A percentile compares a stretch with the other conserved stretches of the same genome.
These are phyloP conservation scores for Candida pseudoviswanathii DNA, from an alignment of 1,139 yeast species.

Conservation along the genomic window DNA sequence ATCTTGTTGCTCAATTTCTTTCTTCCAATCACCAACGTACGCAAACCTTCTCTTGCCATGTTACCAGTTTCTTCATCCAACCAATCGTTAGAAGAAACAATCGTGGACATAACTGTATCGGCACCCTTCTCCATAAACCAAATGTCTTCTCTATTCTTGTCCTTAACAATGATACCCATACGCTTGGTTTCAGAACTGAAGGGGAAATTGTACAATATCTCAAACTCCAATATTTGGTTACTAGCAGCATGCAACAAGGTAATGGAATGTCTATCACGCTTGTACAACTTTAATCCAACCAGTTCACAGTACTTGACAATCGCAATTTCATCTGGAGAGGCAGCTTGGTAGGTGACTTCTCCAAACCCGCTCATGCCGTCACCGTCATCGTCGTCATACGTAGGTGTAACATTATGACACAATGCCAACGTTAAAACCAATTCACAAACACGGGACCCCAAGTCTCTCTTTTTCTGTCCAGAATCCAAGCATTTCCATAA, in stretches of 20 bases:
- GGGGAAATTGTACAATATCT: conserved; percentile 84
- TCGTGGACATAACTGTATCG: conserved; percentile 88
- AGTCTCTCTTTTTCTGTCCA: conserved; percentile 49
- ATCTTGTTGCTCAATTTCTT: conserved; percentile 59
- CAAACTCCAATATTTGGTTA: conserved; percentile 55
- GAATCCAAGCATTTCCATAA: conserved; percentile 23
- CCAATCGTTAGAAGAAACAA: conserved; percentile 91
- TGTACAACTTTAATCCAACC: conserved; percentile 78
- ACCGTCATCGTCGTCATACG: conserved; percentile 21
- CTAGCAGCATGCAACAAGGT: conserved; percentile 67
- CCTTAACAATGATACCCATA: conserved; percentile 88
- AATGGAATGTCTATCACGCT: conserved; percentile 79
- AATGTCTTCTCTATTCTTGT: conserved; percentile 60
- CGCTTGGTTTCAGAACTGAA: conserved; percentile 94
- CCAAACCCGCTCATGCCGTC: conserved; percentile 9
- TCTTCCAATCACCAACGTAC: conserved; percentile 91
- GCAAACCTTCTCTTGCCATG: conserved; percentile 97
- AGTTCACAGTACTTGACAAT: conserved; percentile 88
- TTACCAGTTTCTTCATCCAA: conserved; percentile 95
- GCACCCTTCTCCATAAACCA: conserved; percentile 96
- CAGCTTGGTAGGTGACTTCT: conserved; percentile 81
- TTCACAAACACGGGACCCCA: conserved; percentile 76
- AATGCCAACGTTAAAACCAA: conserved; percentile 79
- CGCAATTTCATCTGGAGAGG: conserved; percentile 98
- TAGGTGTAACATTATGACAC: conserved; percentile 88